phyloP scores from a whole-genome alignment of 2,329 filamentous ascomycete species.

The Aspergillus amoenus region DNA sequence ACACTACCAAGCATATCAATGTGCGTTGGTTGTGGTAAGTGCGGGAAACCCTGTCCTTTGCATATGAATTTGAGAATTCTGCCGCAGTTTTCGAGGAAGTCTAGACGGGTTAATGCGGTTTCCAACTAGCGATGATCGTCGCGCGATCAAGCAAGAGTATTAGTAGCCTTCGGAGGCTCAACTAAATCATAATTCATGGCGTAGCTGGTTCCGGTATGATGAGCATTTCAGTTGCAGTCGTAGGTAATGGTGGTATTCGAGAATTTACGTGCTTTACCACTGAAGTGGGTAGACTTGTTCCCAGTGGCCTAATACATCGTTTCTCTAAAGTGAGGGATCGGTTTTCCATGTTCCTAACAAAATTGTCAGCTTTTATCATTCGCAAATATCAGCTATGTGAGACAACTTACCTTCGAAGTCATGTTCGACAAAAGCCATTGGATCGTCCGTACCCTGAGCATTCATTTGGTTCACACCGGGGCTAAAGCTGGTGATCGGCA shows the following conservation, averaged over 20 bases:
- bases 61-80: background rate
- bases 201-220: background rate
- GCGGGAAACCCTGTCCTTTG: background rate
- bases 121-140: background rate
- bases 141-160: background rate
- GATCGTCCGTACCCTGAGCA: constrained; percentile 81
- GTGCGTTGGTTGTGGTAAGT: background rate
- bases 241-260: background rate
- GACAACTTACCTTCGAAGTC: constrained; percentile 75
- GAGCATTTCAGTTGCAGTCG: background rate
- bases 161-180: background rate
- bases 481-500: constrained; percentile 97
- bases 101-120: background rate
- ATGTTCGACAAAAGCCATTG: constrained; percentile 97
- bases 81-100: background rate
- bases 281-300: background rate
- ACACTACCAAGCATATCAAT: background rate
- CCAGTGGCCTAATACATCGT: background rate
- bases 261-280: background rate
- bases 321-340: constrained; percentile 30
- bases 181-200: background rate
- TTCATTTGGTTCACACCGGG: constrained; percentile 94
- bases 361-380: constrained; percentile 13
- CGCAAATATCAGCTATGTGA: background rate
- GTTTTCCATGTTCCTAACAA: constrained; percentile 39